Conservation (phyloP, 371 early-diverging fungal genomes). For the Batkoa obscura region DNA sequence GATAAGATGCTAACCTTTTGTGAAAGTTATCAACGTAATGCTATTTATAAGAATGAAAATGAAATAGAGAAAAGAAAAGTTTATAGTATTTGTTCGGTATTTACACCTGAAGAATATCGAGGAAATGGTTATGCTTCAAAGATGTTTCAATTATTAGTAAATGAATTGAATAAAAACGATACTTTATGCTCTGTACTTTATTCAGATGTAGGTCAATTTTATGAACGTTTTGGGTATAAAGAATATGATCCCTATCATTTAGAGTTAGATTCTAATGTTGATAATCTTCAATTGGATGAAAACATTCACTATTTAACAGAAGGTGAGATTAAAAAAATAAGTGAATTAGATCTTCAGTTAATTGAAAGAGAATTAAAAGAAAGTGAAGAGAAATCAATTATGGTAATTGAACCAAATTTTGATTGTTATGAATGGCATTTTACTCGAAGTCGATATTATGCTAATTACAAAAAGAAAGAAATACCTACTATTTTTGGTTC, state of each 20-base stretch:
- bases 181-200: constrained; percentile 6
- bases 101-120: background rate
- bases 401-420: constrained; percentile 2
- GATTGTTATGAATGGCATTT: constrained; percentile 5
- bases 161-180: background rate
- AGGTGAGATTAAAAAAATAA: background rate
- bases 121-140: background rate
- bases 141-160: background rate
- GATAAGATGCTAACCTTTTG: constrained; percentile 11
- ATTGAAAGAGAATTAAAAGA: background rate
- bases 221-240: background rate
- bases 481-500: too few relatives aligned
- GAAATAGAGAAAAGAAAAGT: constrained; percentile 6
- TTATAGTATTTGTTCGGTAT: background rate
- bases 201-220: background rate
- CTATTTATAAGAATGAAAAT: constrained; percentile 6
- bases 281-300: background rate
- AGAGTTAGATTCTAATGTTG: background rate
- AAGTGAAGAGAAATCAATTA: background rate
- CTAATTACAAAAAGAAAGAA: background rate
- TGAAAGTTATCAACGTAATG: constrained; percentile 15
- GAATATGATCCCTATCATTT: background rate
- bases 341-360: background rate
- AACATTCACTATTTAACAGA: background rate
- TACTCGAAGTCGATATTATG: constrained; percentile 3